Evolutionary conservation across 768 basidiomycete species (phyloP).

Genomic region (Boletus patriciae): DNA sequence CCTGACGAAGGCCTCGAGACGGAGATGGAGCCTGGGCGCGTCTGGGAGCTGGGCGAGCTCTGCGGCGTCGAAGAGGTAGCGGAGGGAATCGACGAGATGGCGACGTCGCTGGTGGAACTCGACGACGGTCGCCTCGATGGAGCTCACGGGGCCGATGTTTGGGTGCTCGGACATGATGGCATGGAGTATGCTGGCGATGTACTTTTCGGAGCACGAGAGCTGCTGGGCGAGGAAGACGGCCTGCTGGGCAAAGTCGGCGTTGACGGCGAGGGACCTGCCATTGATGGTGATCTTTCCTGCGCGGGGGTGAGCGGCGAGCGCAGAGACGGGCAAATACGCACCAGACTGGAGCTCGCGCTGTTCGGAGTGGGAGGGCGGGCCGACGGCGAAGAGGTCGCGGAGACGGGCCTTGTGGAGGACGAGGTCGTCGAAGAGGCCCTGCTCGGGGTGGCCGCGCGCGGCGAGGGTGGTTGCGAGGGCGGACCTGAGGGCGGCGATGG

Average conservation of each 20-base stretch:
- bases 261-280: constrained; percentile 68
- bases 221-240: constrained; percentile 77
- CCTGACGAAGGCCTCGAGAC: constrained; percentile 55
- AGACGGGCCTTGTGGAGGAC: constrained; percentile 66
- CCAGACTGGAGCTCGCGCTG: constrained; percentile 67
- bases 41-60: constrained; percentile 47
- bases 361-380: constrained; percentile 59
- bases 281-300: constrained; percentile 66
- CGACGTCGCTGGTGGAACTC: constrained; percentile 71
- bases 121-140: constrained; percentile 64
- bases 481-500: constrained; percentile 56
- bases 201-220: constrained; percentile 80
- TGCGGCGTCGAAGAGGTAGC: constrained; percentile 64
- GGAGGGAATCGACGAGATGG: constrained; percentile 67
- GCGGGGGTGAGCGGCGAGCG: not conserved
- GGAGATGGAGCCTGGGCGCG: constrained; percentile 47
- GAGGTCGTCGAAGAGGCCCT: constrained; percentile 74
- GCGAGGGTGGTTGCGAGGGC: constrained; percentile 50
- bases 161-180: constrained; percentile 62
- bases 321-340: constrained; percentile 31
- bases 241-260: constrained; percentile 77
- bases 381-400: constrained; percentile 63
- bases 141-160: constrained; percentile 55
- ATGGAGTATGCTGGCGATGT: constrained; percentile 69
- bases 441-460: constrained; percentile 55